Percentiles rank a stretch among this genome's conserved stretches.
Evolutionary conservation across 306 rosid species (phyloP).

Genomic region (Cucurbita pepo): DNA sequence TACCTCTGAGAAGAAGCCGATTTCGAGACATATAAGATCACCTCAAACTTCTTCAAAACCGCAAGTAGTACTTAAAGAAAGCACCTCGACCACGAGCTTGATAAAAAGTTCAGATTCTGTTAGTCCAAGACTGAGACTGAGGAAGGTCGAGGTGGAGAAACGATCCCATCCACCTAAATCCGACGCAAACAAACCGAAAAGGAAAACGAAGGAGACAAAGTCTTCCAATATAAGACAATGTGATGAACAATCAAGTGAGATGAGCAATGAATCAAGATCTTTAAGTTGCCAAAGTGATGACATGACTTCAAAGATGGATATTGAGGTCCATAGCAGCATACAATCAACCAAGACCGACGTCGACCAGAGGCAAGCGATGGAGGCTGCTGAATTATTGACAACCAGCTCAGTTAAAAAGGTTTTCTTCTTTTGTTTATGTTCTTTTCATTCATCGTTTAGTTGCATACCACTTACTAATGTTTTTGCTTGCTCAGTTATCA

Average conservation of each 20-base stretch:
- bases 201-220: slow-evolving; percentile 31
- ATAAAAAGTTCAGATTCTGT: slow-evolving; percentile 45
- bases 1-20: slow-evolving; percentile 41
- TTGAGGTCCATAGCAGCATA: slow-evolving; percentile 38
- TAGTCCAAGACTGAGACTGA: slow-evolving; percentile 74
- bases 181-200: slow-evolving; percentile 39
- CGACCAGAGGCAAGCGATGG: slow-evolving; percentile 30
- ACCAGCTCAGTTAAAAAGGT: slow-evolving; percentile 40
- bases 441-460: slow-evolving; percentile 1
- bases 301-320: slow-evolving; percentile 26
- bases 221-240: slow-evolving; percentile 19
- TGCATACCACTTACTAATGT: not conserved
- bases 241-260: slow-evolving; percentile 56
- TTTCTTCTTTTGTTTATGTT: not conserved
- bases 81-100: slow-evolving; percentile 14
- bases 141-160: slow-evolving; percentile 58
- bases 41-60: slow-evolving; percentile 32
- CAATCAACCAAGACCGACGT: slow-evolving; percentile 19
- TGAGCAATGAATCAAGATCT: slow-evolving; percentile 43
- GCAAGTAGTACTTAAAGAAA: slow-evolving; percentile 31
- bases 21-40: slow-evolving; percentile 21
- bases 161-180: slow-evolving; percentile 51
- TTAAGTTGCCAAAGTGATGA: slow-evolving; percentile 53
- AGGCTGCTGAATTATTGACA: slow-evolving; percentile 24
- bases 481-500: slow-evolving; percentile 29